Evolutionary conservation across 306 rosid genomes (phyloP), one percentile per base, ranked within the genome.

Genomic region (Chamaecrista fasciculata): DNA sequence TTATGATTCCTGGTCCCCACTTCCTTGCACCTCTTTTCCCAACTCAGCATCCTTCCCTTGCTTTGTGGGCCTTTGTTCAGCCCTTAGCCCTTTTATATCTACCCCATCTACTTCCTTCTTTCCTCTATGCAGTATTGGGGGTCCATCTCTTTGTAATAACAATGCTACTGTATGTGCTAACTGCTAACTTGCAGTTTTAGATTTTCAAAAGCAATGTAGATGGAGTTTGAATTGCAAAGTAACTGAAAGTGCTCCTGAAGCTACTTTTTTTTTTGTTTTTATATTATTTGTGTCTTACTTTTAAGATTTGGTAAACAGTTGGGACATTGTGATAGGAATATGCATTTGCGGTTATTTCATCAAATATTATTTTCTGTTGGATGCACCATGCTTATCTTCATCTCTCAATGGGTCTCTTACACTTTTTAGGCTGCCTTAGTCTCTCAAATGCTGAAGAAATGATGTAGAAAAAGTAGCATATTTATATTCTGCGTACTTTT

Each of bases 401-500:
- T 61, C 58, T 34, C 55, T 19, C 48, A 29, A 21, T 29, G 75
- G 59, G 20, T 66, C 31, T 20, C 50, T 36, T 14, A 33, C 61
- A 28, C 36, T 8, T 64, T 36, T 64, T 44, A 69, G 34, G 55
- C 40, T 65, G 47, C 43, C 40, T 10, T 56, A 50, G 56, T 24
- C 31, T 29, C 34, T 25, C 73, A 71, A 39, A 65, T 51, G 31
- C 46, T 23, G 26, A 67, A 51, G 51, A 33, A 48, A 49, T 44
- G 16, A 62, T 43, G 40, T 29, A 12, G 43, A 36, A 12, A 36
- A 6, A 47, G 26, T 31, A 16, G 36, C 7, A 29, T 56, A n/a
- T n/a, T n/a, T n/a, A n/a, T n/a, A n/a, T n/a, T 80, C 21, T 67
- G 31, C 15, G 39, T 34, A 7, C 52, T 77, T 73, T 39, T 49